Evolutionary conservation across 305 asterid species (phyloP).

Genomic region (Fraxinus albicans): DNA sequence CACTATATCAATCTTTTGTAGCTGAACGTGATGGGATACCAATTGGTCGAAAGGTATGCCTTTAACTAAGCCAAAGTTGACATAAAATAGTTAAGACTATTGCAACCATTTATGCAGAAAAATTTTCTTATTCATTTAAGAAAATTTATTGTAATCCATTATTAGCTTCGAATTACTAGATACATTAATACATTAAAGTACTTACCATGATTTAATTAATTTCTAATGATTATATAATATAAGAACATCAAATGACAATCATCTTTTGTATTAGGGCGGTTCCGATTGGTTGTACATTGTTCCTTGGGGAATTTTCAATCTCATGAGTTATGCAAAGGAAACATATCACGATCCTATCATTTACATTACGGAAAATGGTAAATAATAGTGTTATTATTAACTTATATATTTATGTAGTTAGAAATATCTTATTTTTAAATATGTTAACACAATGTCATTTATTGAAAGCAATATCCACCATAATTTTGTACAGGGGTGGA

Average conservation of each 20-base stretch:
- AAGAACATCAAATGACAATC: background rate
- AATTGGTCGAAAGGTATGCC: conserved; percentile 41
- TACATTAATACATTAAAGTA: background rate
- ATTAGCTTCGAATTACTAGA: background rate
- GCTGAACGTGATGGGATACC: conserved; percentile 42
- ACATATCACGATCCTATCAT: background rate
- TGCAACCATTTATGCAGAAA: background rate
- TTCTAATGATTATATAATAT: no score
- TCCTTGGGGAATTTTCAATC: background rate
- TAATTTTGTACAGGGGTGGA: background rate
- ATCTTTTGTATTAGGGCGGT: background rate
- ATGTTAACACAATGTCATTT: no score
- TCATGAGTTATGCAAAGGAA: background rate
- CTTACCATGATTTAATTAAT: background rate
- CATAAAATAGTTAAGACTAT: background rate
- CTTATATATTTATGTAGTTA: background rate
- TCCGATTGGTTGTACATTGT: background rate
- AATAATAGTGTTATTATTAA: background rate
- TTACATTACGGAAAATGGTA: background rate
- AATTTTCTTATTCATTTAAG: no score
- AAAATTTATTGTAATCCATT: background rate
- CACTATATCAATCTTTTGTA: background rate
- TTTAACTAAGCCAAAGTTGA: background rate
- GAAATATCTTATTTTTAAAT: background rate
- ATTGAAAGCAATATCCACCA: background rate